A percentile compares a stretch with the other conserved stretches of the same genome.
These are phyloP conservation scores for Jatropha curcas DNA, from an alignment of 345 rosid species.

Conservation along the genomic window DNA sequence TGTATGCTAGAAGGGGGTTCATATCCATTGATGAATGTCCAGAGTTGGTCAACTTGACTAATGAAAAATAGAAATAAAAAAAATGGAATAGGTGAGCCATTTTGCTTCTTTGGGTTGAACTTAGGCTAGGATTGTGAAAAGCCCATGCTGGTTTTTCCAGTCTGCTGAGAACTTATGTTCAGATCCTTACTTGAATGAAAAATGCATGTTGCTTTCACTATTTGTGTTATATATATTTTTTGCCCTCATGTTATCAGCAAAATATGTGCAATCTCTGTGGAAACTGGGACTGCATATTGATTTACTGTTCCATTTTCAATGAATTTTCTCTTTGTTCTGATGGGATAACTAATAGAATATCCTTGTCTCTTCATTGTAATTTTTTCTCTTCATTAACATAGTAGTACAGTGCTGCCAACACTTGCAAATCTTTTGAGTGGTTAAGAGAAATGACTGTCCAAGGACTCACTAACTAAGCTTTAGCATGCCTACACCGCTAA, in stretches of 20 bases:
- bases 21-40: background rate
- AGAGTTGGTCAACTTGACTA: background rate
- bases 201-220: background rate
- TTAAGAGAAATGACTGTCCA: background rate
- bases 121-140: background rate
- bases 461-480: background rate
- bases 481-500: background rate
- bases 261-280: background rate
- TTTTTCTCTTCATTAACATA: background rate
- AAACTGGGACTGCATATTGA: background rate
- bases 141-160: background rate
- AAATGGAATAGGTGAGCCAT: background rate
- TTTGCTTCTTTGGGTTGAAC: background rate
- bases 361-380: background rate
- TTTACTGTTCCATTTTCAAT: background rate
- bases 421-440: too few species aligned
- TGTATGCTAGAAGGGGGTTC: background rate
- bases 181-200: background rate
- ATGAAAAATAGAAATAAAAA: background rate
- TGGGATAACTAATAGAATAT: background rate
- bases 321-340: background rate
- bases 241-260: conserved; percentile 2
- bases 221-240: background rate
- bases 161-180: background rate
- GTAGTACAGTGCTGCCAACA: background rate